phyloP scores from a whole-genome alignment of 2,329 filamentous ascomycete genomes.

The Proliferodiscus dingleyae region DNA sequence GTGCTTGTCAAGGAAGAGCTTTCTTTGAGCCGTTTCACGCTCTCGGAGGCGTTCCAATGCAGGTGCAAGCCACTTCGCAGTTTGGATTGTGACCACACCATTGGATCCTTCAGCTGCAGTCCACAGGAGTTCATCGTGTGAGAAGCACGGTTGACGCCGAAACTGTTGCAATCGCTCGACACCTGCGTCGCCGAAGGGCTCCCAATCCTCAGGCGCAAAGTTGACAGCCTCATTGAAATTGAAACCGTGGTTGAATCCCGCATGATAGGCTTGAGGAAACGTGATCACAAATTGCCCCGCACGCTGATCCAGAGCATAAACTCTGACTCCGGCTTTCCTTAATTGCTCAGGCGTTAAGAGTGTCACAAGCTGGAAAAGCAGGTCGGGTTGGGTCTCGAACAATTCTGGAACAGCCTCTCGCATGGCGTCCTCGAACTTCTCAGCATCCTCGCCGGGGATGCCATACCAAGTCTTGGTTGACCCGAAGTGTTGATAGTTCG shows the following conservation, averaged over 20 bases:
- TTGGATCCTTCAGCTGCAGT: conserved; percentile 78
- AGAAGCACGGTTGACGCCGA: conserved; percentile 90
- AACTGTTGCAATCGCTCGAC: conserved; percentile 85
- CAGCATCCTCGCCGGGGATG: conserved; percentile 87
- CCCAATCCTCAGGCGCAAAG: conserved; percentile 93
- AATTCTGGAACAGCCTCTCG: conserved; percentile 89
- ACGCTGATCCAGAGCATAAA: conserved; percentile 92
- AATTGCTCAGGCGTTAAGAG: conserved; percentile 89
- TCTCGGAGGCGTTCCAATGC: conserved; percentile 74
- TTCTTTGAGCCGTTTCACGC: conserved; percentile 65
- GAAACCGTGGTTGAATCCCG: conserved; percentile 97
- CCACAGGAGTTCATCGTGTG: conserved; percentile 89
- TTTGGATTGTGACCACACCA: conserved; percentile 66
- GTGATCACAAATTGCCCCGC: conserved; percentile 96
- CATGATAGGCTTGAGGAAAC: conserved; percentile 94
- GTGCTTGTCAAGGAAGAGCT: conserved; percentile 64
- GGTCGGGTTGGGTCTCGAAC: conserved; percentile 93
- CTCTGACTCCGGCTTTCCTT: conserved; percentile 84
- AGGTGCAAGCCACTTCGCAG: conserved; percentile 90
- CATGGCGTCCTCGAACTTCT: conserved; percentile 96
- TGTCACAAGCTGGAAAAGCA: conserved; percentile 96
- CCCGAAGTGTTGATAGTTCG: conserved; percentile 97
- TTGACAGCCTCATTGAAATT: conserved; percentile 99
- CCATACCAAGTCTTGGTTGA: conserved; percentile 99
- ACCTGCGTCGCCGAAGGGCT: conserved; percentile 80